Evolutionary conservation across 73 alveolate species (phyloP), one percentile per base, ranked within the genome.

Genomic region (Uronychia binucleata): DNA sequence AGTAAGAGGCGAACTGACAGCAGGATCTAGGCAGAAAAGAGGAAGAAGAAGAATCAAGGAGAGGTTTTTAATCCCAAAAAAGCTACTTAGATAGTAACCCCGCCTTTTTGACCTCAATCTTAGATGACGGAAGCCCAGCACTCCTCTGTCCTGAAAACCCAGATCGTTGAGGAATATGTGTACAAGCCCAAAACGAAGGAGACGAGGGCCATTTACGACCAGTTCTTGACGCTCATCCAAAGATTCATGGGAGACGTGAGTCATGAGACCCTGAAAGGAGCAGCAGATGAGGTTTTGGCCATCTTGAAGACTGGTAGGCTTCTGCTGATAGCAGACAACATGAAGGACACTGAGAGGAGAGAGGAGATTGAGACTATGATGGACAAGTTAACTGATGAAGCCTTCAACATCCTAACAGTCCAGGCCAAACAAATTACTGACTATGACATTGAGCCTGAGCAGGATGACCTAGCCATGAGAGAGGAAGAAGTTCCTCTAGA

Each of bases 111-210:
- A 46, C 5, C 67, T 11, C 5, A 46, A 46, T 46, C 67, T 46
- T 46, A 46, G 67, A 19, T 19, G n/a, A 46, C 85, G 11, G 90
- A 81, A 57, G 74, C 74, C 13, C 11, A 85, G 74, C 85, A 93
- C 83, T 74, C 90, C 58, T 59, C 83, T 58, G 29, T 89, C 74
- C 33, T 84, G 80, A 79, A 84, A 33, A 81, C 78, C 34, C 59
- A 83, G 26, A 89, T 89, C 75, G 78, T 78, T 34, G 95, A 93
- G 80, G 95, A 88, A 30, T 58, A 92, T 35, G 77, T 87, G 85
- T 98, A 95, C 86, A 86, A 91, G 84, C 99, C 99, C 32, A 97
- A 94, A 87, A 97, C 99, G 80, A 96, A 96, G 83, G 99, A 96
- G 80, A 97, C 99, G 28, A 92, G 96, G 79, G 84, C 88, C 28